A percentile compares a stretch with the other conserved stretches of the same genome.
phyloP scores from a whole-genome alignment of 192 early-diverging fungal species.

The Coemansia sp. region DNA sequence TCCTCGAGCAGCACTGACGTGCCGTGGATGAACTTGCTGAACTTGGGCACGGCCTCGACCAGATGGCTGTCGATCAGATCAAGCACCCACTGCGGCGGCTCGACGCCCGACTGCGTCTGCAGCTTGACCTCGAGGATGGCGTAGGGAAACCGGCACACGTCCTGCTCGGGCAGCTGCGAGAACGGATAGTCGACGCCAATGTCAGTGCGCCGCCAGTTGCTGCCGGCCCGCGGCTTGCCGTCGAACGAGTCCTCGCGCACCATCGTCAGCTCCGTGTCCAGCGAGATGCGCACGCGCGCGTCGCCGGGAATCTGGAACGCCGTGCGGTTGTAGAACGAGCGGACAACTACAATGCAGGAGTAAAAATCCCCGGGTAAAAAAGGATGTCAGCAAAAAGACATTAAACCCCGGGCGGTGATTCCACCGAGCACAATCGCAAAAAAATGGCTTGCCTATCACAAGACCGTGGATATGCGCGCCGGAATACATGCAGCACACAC shows the following conservation, averaged over 20 bases:
- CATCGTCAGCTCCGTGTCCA: constrained; percentile 94
- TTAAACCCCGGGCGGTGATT: no score
- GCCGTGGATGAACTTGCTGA: constrained; percentile 98
- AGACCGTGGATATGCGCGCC: neutral
- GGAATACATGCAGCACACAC: neutral
- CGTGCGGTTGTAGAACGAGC: constrained; percentile 95
- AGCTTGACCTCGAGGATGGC: constrained; percentile 97
- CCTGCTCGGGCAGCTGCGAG: constrained; percentile 70
- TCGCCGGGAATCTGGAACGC: constrained; percentile 98
- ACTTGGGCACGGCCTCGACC: constrained; percentile 93
- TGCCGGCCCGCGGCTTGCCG: constrained; percentile 61
- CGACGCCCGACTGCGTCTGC: constrained; percentile 86
- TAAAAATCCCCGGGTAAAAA: constrained; percentile 10
- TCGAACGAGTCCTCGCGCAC: constrained; percentile 88
- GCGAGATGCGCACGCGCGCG: constrained; percentile 83
- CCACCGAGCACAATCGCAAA: no score
- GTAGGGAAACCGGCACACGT: constrained; percentile 87
- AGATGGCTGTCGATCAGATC: constrained; percentile 87
- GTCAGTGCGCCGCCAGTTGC: constrained; percentile 91
- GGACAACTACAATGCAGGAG: constrained; percentile 63
- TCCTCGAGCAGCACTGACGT: constrained; percentile 79
- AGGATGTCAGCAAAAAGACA: no score
- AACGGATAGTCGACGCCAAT: constrained; percentile 75
- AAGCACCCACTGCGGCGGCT: constrained; percentile 90
- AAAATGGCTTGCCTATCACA: neutral